Percentiles rank a stretch among this genome's conserved stretches.
phyloP scores from a whole-genome alignment of 169 alveolate genomes.

The Cryptosporidium meleagridis region DNA sequence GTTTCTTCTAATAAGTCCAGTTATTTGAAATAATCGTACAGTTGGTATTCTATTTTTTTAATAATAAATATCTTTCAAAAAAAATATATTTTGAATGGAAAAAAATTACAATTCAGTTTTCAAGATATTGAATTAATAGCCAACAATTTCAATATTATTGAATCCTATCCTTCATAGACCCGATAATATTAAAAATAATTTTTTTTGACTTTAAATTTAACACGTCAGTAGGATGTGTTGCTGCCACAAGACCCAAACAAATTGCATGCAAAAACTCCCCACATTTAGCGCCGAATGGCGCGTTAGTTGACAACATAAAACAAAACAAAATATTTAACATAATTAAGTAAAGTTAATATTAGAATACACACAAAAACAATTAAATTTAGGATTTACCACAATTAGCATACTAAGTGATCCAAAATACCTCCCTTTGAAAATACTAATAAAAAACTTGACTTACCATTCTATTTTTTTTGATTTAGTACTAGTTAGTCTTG shows the following conservation, averaged over 20 bases:
- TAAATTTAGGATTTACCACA: too few species aligned
- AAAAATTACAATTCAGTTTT: neutral
- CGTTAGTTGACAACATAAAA: neutral
- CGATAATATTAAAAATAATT: neutral
- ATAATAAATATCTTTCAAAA: neutral
- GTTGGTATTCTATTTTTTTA: neutral
- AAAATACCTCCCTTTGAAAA: neutral
- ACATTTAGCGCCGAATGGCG: constrained; percentile 57
- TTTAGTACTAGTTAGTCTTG: neutral
- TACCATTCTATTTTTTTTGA: too few species aligned
- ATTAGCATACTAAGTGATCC: neutral
- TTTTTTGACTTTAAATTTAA: constrained; percentile 29
- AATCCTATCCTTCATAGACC: neutral
- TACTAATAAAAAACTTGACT: too few species aligned
- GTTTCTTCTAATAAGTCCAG: neutral
- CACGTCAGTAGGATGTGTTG: constrained; percentile 75
- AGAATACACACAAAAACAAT: neutral
- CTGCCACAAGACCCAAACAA: constrained; percentile 72
- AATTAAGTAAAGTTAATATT: neutral
- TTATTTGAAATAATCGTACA: neutral
- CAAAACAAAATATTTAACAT: neutral
- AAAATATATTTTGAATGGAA: neutral
- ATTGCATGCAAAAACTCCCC: constrained; percentile 73
- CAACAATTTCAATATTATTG: neutral
- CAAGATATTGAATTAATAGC: neutral